Base-by-base conservation (phyloP, 345 rosid genomes). In the Gossypium raimondii region DNA sequence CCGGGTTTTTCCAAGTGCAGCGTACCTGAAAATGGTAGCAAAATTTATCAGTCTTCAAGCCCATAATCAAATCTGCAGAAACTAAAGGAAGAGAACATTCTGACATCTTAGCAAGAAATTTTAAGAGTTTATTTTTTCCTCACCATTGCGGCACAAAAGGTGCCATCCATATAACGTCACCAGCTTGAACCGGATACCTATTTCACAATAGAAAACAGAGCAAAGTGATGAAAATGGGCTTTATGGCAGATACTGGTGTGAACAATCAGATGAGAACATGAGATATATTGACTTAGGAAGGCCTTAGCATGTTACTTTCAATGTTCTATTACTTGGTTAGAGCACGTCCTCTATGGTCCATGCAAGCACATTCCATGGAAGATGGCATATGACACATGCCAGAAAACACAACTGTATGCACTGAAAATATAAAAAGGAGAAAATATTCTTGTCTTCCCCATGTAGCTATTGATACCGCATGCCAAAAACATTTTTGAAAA, bases 81-180 rank as follows among this genome's bases (percentile, higher is more conserved):
- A 43, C 12, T 25, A 17, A 45, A 45, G 71, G 71, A 66, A 43
- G 41, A 22, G 25, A 56, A 52, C 59, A 74, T 25, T 61, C n/a
- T 47, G 57, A 44, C 24, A 57, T 74, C 57, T n/a, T 62, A 74
- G 18, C 13, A 47, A 74, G n/a, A 29, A 48, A 50, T n/a, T 45
- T 25, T 45, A 4, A 61, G 16, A 43, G 74, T 69, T 22, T 50
- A 11, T 38, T 62, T 27, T 17, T 57, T 77, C 72, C 75, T 81
- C 20, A 92, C 99, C 97, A 91, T 78, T 90, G 98, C 64, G 97
- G 97, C 84, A 93, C 98, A 85, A 95, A 93, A 48, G 93, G 99
- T 72, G 96, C 97, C 99, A 95, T 95, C 98, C 98, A 95, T 77
- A 93, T 91, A 57, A 81, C 96, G 84, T 95, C 98, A 61, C 98